Conservation (phyloP, 1,284 basidiomycete species). For the Phenoliferia sp. region DNA sequence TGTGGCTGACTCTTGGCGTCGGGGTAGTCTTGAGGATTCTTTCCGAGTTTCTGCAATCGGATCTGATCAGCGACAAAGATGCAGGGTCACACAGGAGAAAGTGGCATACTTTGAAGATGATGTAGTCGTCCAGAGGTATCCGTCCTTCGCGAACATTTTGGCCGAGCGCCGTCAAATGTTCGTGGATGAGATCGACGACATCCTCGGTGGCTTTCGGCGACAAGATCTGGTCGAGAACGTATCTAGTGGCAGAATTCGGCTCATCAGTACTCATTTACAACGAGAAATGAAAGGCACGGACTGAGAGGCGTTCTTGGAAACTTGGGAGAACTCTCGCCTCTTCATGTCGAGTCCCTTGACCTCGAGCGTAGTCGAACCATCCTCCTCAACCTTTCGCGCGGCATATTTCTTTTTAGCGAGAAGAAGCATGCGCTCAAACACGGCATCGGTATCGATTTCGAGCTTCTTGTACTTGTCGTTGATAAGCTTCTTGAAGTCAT, state of each 20-base stretch:
- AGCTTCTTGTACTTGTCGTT: constrained; percentile 93
- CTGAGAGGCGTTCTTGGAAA: constrained; percentile 91
- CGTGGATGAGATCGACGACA: constrained; percentile 88
- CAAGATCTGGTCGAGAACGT: constrained; percentile 81
- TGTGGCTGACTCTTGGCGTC: constrained; percentile 93
- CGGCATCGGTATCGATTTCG: constrained; percentile 93
- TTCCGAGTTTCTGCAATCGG: constrained; percentile 68
- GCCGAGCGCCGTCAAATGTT: constrained; percentile 73
- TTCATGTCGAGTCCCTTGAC: constrained; percentile 99
- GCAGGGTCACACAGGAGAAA: neutral
- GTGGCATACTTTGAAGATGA: constrained; percentile 72
- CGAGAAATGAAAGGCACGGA: constrained; percentile 47
- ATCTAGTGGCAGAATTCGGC: constrained; percentile 51
- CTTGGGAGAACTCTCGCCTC: constrained; percentile 84
- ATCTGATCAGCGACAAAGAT: neutral
- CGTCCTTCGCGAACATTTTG: constrained; percentile 70
- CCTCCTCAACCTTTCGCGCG: constrained; percentile 81
- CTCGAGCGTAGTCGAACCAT: constrained; percentile 63
- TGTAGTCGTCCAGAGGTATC: constrained; percentile 83
- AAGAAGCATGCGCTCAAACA: constrained; percentile 87
- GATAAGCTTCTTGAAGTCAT: constrained; percentile 88
- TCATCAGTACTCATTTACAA: neutral
- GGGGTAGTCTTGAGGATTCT: constrained; percentile 93
- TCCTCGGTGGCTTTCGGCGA: constrained; percentile 86
- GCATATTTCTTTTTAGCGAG: constrained; percentile 99